A percentile compares a stretch with the other conserved stretches of the same genome.
phyloP scores from a whole-genome alignment of 2,329 filamentous ascomycete species.

The Emydomyces testavorans region DNA sequence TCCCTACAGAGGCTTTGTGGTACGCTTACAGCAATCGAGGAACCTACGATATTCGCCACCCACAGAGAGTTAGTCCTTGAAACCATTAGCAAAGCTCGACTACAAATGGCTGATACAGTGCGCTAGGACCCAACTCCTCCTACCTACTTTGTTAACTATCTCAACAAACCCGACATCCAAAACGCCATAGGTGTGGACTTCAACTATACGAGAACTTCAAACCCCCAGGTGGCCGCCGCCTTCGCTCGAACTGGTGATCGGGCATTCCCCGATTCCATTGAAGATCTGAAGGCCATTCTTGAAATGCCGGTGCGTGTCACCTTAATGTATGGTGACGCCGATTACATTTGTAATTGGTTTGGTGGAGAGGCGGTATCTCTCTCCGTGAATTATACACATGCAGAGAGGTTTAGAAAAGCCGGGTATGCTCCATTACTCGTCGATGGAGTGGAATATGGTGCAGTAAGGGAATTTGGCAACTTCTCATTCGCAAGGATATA shows the following conservation, averaged over 20 bases:
- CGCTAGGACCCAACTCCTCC: conserved; percentile 51
- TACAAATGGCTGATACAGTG: conserved; percentile 19
- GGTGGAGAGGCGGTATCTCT: conserved; percentile 9
- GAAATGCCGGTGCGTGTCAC: conserved; percentile 9
- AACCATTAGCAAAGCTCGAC: neutral
- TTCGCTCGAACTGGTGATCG: conserved; percentile 39
- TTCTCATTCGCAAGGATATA: conserved; percentile 9
- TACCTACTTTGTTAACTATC: conserved; percentile 49
- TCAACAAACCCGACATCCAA: conserved; percentile 50
- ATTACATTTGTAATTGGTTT: conserved; percentile 11
- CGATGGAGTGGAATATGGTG: conserved; percentile 7
- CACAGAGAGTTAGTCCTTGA: conserved; percentile 25
- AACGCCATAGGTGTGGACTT: conserved; percentile 51
- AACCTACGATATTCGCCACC: conserved; percentile 45
- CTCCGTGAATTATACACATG: conserved; percentile 6
- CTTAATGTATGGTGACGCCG: conserved; percentile 9
- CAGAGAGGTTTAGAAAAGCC: conserved; percentile 1
- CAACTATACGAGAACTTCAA: conserved; percentile 45
- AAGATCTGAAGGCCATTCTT: conserved; percentile 6
- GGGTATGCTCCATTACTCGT: conserved; percentile 8
- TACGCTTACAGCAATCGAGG: conserved; percentile 40
- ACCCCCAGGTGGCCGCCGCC: conserved; percentile 36
- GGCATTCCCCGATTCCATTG: conserved; percentile 5
- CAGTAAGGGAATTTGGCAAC: conserved; percentile 6
- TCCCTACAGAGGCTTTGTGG: conserved; percentile 36